Evolutionary conservation across 345 rosid genomes (phyloP).

Genomic region (Eucalyptus tenuipes): DNA sequence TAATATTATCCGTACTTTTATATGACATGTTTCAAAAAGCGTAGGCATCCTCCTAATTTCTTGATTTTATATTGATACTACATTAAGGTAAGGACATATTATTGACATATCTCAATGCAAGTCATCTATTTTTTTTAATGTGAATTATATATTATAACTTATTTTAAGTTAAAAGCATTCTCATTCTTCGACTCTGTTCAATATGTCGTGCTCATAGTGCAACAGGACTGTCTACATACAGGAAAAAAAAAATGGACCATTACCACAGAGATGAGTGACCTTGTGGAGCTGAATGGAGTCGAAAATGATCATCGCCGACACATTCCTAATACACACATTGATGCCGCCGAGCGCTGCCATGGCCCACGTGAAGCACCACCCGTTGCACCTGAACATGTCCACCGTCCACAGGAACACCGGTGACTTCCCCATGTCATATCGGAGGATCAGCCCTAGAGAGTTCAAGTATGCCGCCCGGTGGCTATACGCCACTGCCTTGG

Average conservation of each 20-base stretch:
- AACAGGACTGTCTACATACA: not conserved
- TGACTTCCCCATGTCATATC: slow-evolving; percentile 10
- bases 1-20: not conserved
- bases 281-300: slow-evolving; percentile 6
- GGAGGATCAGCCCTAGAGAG: slow-evolving; percentile 18
- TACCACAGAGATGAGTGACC: slow-evolving; percentile 38
- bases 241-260: not conserved
- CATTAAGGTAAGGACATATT: too few species aligned
- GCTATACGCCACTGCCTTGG: slow-evolving; percentile 48
- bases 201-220: not conserved
- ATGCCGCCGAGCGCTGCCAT: too few species aligned
- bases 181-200: too few species aligned
- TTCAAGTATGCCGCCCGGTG: slow-evolving; percentile 42
- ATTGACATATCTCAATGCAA: too few species aligned
- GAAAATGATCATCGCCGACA: not conserved
- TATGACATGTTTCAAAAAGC: not conserved
- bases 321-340: too few species aligned
- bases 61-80: too few species aligned
- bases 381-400: too few species aligned
- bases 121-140: not conserved
- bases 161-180: too few species aligned
- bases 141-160: too few species aligned
- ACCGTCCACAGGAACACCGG: slow-evolving; percentile 14
- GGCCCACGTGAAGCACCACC: too few species aligned
- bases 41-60: not conserved